Conservation (phyloP, 108 stramenopile genomes). For the Cylindrotheca closterium region DNA sequence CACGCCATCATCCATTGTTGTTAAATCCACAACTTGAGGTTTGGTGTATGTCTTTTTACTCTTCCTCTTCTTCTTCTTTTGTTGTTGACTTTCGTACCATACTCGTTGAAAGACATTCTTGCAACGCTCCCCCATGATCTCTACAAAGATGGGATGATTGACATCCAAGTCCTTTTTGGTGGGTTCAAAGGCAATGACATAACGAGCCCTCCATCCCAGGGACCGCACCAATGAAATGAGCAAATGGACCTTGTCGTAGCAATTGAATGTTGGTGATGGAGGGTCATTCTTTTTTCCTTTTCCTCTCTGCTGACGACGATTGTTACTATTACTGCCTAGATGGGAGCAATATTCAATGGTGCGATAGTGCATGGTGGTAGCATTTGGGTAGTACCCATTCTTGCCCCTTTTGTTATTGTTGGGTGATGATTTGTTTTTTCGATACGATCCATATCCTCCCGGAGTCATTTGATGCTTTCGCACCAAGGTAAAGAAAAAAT, state of each 20-base stretch:
- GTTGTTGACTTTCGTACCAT: constrained; percentile 1
- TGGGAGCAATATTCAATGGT: constrained; percentile 22
- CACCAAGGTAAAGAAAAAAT: constrained; percentile 16
- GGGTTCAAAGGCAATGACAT: constrained; percentile 61
- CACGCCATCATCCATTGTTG: background rate
- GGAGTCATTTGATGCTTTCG: background rate
- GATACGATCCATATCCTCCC: background rate
- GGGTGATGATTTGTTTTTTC: background rate
- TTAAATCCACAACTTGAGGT: too few species aligned
- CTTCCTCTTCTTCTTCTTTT: background rate
- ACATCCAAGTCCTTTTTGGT: constrained; percentile 61
- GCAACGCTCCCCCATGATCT: constrained; percentile 2
- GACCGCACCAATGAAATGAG: constrained; percentile 59
- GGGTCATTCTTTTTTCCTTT: background rate
- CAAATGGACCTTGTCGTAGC: constrained; percentile 30
- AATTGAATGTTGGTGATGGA: constrained; percentile 1
- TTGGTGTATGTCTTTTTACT: background rate
- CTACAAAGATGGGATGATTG: constrained; percentile 66
- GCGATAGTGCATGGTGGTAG: constrained; percentile 11
- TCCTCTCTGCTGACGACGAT: background rate
- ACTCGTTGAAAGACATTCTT: constrained; percentile 8
- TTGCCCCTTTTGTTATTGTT: background rate
- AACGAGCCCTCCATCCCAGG: constrained; percentile 76
- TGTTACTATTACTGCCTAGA: background rate
- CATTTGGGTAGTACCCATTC: background rate